Evolutionary conservation across 768 basidiomycete species (phyloP), one percentile per base, ranked within the genome.

Genomic region (Leccinum olivaceopallidum): DNA sequence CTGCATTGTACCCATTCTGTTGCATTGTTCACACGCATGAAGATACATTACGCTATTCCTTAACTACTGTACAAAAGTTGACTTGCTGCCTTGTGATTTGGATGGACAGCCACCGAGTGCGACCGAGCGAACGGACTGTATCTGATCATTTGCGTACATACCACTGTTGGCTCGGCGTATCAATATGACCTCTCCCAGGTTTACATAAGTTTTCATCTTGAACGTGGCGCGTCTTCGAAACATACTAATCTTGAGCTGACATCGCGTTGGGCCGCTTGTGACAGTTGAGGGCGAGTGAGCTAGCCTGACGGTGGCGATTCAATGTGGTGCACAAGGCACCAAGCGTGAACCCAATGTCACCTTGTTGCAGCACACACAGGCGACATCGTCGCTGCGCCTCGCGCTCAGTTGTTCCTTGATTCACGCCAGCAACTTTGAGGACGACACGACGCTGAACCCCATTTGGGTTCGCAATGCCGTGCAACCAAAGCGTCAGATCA

Each of bases 1-100:
- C 62, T 68, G 68, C 70, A 75, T 70, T 73, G 72, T 73, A 73
- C 70, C 64, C 71, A 67, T 68, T 73, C 61, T 52, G 67, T 66
- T 63, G 67, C 71, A 73, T 67, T 56, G 61, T 75, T 72, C 67
- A 60, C 67, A 69, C 71, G 65, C 68, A 69, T 57, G 63, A 73
- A 66, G 69, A 67, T 75, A 72, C 71, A 63, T 73, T 71, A 75
- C 71, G 60, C 63, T 56, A 69, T 67, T 71, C 54, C 69, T 53
- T 71, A 72, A 68, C 61, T 72, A 70, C 60, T 65, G 71, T 72
- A 72, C 53, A 56, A 68, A 71, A 72, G 55, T 51, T 63, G 59
- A 56, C 56, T 61, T 55, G 44, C 20, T 53, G 55, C 57, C 55
- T 44, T 55, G 56, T 58, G 60, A 61, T 64, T 24, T 51, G 49